These are phyloP conservation scores for Metschnikowia gelsemii DNA, from an alignment of 805 yeast species.

Conservation along the genomic window DNA sequence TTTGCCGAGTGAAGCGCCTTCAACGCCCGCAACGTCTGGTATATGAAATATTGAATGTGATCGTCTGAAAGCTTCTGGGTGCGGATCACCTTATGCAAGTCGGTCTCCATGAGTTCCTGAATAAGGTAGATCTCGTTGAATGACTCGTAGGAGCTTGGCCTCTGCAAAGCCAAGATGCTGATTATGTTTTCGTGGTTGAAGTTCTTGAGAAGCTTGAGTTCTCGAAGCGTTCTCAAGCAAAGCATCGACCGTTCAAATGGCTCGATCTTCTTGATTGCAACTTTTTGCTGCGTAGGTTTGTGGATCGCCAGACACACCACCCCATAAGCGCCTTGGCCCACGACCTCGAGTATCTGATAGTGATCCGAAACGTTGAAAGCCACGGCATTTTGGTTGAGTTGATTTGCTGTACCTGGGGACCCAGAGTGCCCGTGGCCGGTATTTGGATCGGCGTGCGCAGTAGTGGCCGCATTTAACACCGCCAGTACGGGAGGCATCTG, in stretches of 20 bases:
- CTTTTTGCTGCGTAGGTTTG: slow-evolving; percentile 79
- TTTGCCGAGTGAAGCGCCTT: slow-evolving; percentile 93
- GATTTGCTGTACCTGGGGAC: not conserved
- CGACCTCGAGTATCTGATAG: slow-evolving; percentile 78
- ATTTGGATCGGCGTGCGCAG: not conserved
- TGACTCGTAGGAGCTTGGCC: slow-evolving; percentile 70
- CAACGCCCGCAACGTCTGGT: slow-evolving; percentile 86
- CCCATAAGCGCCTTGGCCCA: slow-evolving; percentile 97
- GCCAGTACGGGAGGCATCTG: slow-evolving; percentile 9
- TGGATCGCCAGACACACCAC: slow-evolving; percentile 89
- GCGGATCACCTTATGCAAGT: slow-evolving; percentile 74
- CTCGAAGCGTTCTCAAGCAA: slow-evolving; percentile 85
- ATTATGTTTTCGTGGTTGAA: slow-evolving; percentile 94
- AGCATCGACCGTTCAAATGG: slow-evolving; percentile 90
- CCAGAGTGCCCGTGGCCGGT: not conserved
- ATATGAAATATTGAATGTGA: slow-evolving; percentile 89
- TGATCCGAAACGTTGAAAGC: slow-evolving; percentile 85
- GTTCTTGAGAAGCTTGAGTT: slow-evolving; percentile 82
- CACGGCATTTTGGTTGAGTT: slow-evolving; percentile 21
- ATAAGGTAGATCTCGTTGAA: slow-evolving; percentile 87
- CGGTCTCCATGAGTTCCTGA: slow-evolving; percentile 88
- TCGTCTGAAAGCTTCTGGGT: slow-evolving; percentile 85
- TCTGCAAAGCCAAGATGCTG: slow-evolving; percentile 82
- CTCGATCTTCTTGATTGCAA: slow-evolving; percentile 93
- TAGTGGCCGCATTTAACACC: not conserved